Conservation (phyloP, 1,284 basidiomycete species). For the Exobasidium cylindrosporum region DNA sequence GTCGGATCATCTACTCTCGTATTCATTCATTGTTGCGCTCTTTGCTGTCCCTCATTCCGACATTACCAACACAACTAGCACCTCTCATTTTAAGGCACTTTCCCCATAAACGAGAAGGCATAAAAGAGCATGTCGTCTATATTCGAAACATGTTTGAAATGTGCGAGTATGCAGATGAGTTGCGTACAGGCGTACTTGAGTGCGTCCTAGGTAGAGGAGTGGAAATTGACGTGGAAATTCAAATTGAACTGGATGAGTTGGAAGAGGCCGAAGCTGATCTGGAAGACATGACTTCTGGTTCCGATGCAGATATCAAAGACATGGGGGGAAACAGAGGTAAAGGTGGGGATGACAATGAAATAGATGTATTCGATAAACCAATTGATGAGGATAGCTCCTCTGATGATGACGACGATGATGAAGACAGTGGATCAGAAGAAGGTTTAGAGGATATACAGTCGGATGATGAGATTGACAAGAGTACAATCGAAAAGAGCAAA, state of each 20-base stretch:
- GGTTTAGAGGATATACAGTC: slow-evolving; percentile 58
- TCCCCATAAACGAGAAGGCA: slow-evolving; percentile 86
- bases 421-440: slow-evolving; percentile 60
- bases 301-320: slow-evolving; percentile 15
- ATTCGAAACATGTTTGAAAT: slow-evolving; percentile 84
- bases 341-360: not conserved
- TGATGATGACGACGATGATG: slow-evolving; percentile 60
- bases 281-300: slow-evolving; percentile 28
- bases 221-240: slow-evolving; percentile 96
- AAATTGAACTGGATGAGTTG: slow-evolving; percentile 87
- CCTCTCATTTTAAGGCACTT: slow-evolving; percentile 80
- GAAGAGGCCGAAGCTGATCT: slow-evolving; percentile 60
- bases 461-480: slow-evolving; percentile 32
- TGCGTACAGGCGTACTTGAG: slow-evolving; percentile 78
- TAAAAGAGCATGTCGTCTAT: slow-evolving; percentile 79
- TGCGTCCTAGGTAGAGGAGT: slow-evolving; percentile 86
- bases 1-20: slow-evolving; percentile 79
- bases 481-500: slow-evolving; percentile 29
- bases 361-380: not conserved
- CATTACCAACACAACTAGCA: slow-evolving; percentile 61
- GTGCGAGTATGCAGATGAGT: slow-evolving; percentile 82
- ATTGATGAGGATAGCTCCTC: not conserved
- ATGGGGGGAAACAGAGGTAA: not conserved
- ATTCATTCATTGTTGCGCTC: slow-evolving; percentile 80
- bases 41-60: slow-evolving; percentile 75